Base-by-base conservation (phyloP, 169 alveolate species). In the Cystoisospora suis region DNA sequence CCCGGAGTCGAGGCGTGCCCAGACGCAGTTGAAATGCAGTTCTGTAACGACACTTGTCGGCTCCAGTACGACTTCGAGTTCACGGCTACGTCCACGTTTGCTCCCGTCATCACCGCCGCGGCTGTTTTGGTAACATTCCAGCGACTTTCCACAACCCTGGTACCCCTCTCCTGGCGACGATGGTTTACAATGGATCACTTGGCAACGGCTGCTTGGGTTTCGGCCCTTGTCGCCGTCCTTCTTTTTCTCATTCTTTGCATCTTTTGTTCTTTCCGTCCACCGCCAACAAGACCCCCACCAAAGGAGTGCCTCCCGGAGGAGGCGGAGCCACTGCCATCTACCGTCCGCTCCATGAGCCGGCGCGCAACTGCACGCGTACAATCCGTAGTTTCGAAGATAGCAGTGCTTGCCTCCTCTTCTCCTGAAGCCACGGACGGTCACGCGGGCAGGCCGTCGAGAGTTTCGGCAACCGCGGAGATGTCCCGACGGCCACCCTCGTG, bases 91-190 rank as follows among this genome's bases (percentile, higher is more conserved):
- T 72, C 83, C 58, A 72, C 83, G 3, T 72, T 27, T n/a, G 38
- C 83, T 15, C 83, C 83, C 15, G 45, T 42, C 83, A 72, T 56
- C 20, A 72, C 83, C 23, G 59, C 27, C n/a, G 34, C 47, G 17
- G 56, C 47, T 38, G 34, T 34, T 15, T 38, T 72, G 17, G 23
- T 42, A 5, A 72, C 83, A 9, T 9, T 72, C 58, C 40, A 40
- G 9, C 58, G 59, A 15, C 58, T 72, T 2, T 7, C 83, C 47
- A 72, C 47, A 34, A 40, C 56, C 7, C n/a, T 42, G 38, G 58
- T 56, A 12, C 58, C 83, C 20, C 83, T 72, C 34, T 72, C 83
- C 58, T 72, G 83, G 83, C 83, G 27, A 6, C 83, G 83, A 9
- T 72, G 83, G 83, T 72, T 38, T 20, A 72, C 56, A 17, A 17